Conservation (phyloP, 768 basidiomycete species). For the Mycena chlorophos region DNA sequence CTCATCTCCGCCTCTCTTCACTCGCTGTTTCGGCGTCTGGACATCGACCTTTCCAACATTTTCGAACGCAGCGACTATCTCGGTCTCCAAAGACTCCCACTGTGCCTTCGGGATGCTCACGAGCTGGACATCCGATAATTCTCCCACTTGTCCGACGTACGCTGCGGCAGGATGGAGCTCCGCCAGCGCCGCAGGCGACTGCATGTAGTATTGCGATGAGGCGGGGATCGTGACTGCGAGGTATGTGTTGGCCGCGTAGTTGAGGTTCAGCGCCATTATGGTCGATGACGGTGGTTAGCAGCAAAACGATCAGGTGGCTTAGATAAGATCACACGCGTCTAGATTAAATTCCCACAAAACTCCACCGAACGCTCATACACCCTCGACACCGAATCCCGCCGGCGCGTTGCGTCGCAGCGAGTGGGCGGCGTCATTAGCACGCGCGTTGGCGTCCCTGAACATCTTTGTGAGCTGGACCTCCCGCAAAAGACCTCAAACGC, state of each 20-base stretch:
- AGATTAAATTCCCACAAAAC: too few species aligned
- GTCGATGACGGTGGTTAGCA: not conserved
- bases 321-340: too few species aligned
- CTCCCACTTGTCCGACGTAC: slow-evolving; percentile 43
- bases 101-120: slow-evolving; percentile 41
- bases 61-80: slow-evolving; percentile 33
- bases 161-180: slow-evolving; percentile 36
- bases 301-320: too few species aligned
- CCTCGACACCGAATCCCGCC: slow-evolving; percentile 14
- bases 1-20: slow-evolving; percentile 38
- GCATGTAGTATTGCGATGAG: slow-evolving; percentile 33
- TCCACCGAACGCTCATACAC: too few species aligned
- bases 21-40: slow-evolving; percentile 36
- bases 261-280: slow-evolving; percentile 30
- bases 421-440: slow-evolving; percentile 7
- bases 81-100: slow-evolving; percentile 34
- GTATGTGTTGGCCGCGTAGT: slow-evolving; percentile 43
- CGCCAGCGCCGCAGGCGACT: slow-evolving; percentile 32
- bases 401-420: slow-evolving; percentile 10
- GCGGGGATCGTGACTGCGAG: slow-evolving; percentile 44
- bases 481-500: slow-evolving; percentile 8
- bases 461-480: not conserved
- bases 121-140: slow-evolving; percentile 45
- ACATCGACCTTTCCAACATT: slow-evolving; percentile 38
- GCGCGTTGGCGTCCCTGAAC: slow-evolving; percentile 14